These are phyloP conservation scores for Dendrobium nobile DNA, from an alignment of 106 monocot species.

Conservation along the genomic window DNA sequence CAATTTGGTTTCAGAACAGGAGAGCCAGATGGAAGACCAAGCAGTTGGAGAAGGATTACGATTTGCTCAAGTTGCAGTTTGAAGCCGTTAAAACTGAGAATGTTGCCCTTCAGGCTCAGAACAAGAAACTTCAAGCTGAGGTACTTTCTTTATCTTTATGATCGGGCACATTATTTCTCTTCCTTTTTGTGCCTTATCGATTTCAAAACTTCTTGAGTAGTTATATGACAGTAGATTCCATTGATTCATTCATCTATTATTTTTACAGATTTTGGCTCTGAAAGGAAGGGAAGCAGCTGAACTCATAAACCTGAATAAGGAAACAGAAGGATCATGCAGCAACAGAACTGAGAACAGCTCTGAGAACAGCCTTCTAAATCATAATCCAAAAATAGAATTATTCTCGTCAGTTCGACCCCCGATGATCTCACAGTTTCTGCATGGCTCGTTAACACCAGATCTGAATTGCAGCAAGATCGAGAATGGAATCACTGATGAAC, in stretches of 20 bases:
- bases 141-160: slow-evolving; percentile 13
- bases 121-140: slow-evolving; percentile 84
- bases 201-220: background rate
- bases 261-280: slow-evolving; percentile 63
- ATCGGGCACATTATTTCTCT: background rate
- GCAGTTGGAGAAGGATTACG: slow-evolving; percentile 80
- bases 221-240: background rate
- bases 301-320: slow-evolving; percentile 87
- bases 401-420: slow-evolving; percentile 26
- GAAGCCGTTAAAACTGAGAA: slow-evolving; percentile 60
- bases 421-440: slow-evolving; percentile 39
- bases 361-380: slow-evolving; percentile 42
- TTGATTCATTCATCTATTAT: background rate
- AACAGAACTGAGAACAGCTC: slow-evolving; percentile 90
- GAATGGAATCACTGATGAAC: slow-evolving; percentile 34
- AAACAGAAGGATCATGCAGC: slow-evolving; percentile 90
- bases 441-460: slow-evolving; percentile 21
- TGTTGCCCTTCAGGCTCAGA: slow-evolving; percentile 58
- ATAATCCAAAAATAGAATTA: slow-evolving; percentile 33
- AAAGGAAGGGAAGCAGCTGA: slow-evolving; percentile 72
- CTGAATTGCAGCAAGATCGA: slow-evolving; percentile 46
- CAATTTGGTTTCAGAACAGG: slow-evolving; percentile 92
- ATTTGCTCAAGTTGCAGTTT: slow-evolving; percentile 66
- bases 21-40: slow-evolving; percentile 95
- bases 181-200: background rate